These are phyloP conservation scores for Tripterygium wilfordii DNA, from an alignment of 177 flowering plant genomes.

Conservation along the genomic window DNA sequence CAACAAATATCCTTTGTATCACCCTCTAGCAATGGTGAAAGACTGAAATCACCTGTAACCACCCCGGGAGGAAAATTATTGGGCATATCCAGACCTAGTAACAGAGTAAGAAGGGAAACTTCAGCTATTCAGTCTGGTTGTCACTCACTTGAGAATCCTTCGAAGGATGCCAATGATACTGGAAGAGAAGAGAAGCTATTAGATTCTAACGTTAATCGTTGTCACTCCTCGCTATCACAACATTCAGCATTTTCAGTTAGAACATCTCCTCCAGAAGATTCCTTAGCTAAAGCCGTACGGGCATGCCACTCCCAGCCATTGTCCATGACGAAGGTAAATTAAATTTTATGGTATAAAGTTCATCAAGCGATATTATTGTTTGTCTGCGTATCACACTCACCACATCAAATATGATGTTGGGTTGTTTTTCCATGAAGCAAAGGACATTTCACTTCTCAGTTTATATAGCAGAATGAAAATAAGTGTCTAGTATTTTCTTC, in stretches of 20 bases:
- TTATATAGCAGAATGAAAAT: no score
- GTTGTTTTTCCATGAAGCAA: no score
- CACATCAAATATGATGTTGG: no score
- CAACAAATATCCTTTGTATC: slow-evolving; percentile 41
- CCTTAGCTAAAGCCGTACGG: slow-evolving; percentile 39
- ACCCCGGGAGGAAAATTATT: slow-evolving; percentile 26
- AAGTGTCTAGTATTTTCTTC: no score
- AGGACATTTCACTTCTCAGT: no score
- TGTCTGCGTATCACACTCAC: no score
- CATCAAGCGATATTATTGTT: no score
- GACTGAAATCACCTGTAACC: slow-evolving; percentile 25
- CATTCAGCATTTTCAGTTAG: slow-evolving; percentile 36
- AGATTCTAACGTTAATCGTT: slow-evolving; percentile 60
- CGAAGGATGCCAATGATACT: slow-evolving; percentile 24
- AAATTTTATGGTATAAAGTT: background rate
- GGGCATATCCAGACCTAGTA: slow-evolving; percentile 32
- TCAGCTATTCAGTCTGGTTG: slow-evolving; percentile 22
- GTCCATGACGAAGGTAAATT: slow-evolving; percentile 53
- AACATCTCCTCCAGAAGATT: slow-evolving; percentile 56
- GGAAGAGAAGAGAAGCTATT: slow-evolving; percentile 29
- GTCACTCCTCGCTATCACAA: slow-evolving; percentile 72
- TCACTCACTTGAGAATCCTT: slow-evolving; percentile 13
- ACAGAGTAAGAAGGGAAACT: slow-evolving; percentile 24
- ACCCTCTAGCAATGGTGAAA: slow-evolving; percentile 36
- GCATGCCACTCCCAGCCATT: slow-evolving; percentile 88